A percentile compares a stretch with the other conserved stretches of the same genome.
phyloP scores from a whole-genome alignment of 2,329 filamentous ascomycete genomes.

The Beauveria caledonica region DNA sequence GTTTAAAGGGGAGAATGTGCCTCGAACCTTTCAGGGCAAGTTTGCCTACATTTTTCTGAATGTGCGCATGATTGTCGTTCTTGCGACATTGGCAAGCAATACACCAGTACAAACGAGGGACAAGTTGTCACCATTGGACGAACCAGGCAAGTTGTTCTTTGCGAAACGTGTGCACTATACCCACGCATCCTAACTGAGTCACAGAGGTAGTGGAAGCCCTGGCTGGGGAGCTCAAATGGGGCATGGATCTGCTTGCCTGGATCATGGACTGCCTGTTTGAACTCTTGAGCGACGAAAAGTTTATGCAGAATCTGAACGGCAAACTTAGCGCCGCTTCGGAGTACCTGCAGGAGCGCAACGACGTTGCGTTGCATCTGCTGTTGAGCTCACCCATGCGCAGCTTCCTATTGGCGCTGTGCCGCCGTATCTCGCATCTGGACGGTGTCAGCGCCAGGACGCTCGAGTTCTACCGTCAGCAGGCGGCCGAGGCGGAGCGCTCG shows the following conservation, averaged over 20 bases:
- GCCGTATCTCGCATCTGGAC: slow-evolving; percentile 52
- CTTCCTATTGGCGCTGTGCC: slow-evolving; percentile 61
- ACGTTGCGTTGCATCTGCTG: slow-evolving; percentile 54
- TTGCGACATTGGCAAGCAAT: slow-evolving; percentile 56
- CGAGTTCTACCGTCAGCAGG: slow-evolving; percentile 40
- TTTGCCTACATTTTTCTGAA: slow-evolving; percentile 69
- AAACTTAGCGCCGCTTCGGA: slow-evolving; percentile 41
- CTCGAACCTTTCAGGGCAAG: slow-evolving; percentile 61
- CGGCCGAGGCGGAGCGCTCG: slow-evolving; percentile 32
- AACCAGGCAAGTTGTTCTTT: slow-evolving; percentile 33
- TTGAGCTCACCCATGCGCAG: slow-evolving; percentile 67
- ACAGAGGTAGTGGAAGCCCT: slow-evolving; percentile 64
- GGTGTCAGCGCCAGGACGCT: slow-evolving; percentile 39
- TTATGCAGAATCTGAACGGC: slow-evolving; percentile 41
- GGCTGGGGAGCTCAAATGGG: slow-evolving; percentile 71
- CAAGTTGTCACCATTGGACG: slow-evolving; percentile 52
- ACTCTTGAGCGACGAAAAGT: slow-evolving; percentile 43
- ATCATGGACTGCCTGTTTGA: slow-evolving; percentile 50
- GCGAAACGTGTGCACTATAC: not conserved
- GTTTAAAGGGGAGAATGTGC: slow-evolving; percentile 54
- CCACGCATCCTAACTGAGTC: slow-evolving; percentile 9
- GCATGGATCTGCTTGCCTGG: slow-evolving; percentile 60
- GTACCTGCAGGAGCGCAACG: slow-evolving; percentile 46
- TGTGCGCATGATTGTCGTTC: slow-evolving; percentile 60
- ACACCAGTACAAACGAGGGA: slow-evolving; percentile 45